Evolutionary conservation across 2,329 filamentous ascomycete species (phyloP), one percentile per base, ranked within the genome.

Genomic region (Bipolaris zeicola): DNA sequence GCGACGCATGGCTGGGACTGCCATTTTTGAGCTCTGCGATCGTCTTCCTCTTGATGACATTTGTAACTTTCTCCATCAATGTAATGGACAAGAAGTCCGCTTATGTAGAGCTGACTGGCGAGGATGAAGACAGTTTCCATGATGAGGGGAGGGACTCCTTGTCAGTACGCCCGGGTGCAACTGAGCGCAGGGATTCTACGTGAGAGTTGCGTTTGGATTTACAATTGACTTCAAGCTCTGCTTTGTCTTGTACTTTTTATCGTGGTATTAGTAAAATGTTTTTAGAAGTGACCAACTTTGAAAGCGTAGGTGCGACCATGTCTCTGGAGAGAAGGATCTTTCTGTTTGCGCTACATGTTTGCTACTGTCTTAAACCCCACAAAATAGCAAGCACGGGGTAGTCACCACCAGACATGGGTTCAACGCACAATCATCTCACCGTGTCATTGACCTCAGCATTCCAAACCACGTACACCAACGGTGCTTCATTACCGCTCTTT

Each of bases 1-100:
- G 80, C 1, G 76, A 76, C 3, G 58, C 68, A 5, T 83, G 80
- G 81, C 72, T 81, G 34, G 81, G 81, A 5, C 57, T 83, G 36
- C 80, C 81, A 0, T 83, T 72, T 39, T 44, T 76, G 18, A 60
- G 51, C 14, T 62, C 62, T n/a, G 64, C 54, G 13, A 24, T 70
- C 2, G 54, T 72, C 7, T 72, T 72, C 52, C 57, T 56, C 6
- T 54, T 62, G 24, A 64, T 73, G 46, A 62, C 65, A 14, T 18
- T 68, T 10, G 60, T 73, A 7, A 74, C 68, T 1, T 74, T 70
- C 42, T 56, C 59, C 5, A 71, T 76, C 13, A 61, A 58, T 8
- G 63, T 71, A 3, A 65, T 62, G 28, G 62, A 66, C n/a, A 63
- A 61, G 38, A 62, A 65, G 20, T 39, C 55, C 20, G 55, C 54